Evolutionary conservation across 2,329 filamentous ascomycete species (phyloP), one percentile per base, ranked within the genome.

Genomic region (Trichoderma citrinoviride): DNA sequence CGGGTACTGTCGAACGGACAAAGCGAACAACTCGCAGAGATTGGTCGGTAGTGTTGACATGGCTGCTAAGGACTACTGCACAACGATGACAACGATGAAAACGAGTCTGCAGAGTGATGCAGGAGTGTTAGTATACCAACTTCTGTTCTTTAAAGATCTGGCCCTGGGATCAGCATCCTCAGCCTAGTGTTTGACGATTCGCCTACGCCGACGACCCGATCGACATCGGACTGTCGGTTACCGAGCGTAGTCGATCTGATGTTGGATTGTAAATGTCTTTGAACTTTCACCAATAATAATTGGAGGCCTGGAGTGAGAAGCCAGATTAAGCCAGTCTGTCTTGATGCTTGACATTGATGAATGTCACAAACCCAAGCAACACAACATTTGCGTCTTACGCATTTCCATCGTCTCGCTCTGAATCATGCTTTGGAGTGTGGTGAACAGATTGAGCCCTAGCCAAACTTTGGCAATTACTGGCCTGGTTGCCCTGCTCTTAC

Each of bases 11-110:
- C 21, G 21, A 3, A 61, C 56, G 7, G 63, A 52, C 23, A 54
- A 37, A 25, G 29, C 7, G 25, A 65, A 65, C 10, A 65, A 23
- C 6, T 54, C 63, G 40, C 63, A 65, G 1, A 65, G 29, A 27
- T 52, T 54, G 12, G 47, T 49, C n/a, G 63, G 63, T 55, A 37
- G 17, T 15, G 27, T 19, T 50, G 27, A 7, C 56, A 60, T 47
- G 17, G 27, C 19, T n/a, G 15, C 27, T 5, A 25, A 27, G 23
- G 23, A n/a, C 40, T 19, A 19, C 5, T 14, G 19, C 33, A 33
- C 17, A 50, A 19, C 29, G 21, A 33, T 17, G 21, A 40, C 14
- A 8, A 19, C 7, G 7, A 52, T n/a, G n/a, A n/a, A n/a, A n/a
- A n/a, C n/a, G n/a, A n/a, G n/a, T n/a, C n/a, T n/a, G n/a, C n/a